These are phyloP conservation scores for Aspergillus haitiensis DNA, from an alignment of 495 filamentous ascomycete genomes.

Conservation along the genomic window DNA sequence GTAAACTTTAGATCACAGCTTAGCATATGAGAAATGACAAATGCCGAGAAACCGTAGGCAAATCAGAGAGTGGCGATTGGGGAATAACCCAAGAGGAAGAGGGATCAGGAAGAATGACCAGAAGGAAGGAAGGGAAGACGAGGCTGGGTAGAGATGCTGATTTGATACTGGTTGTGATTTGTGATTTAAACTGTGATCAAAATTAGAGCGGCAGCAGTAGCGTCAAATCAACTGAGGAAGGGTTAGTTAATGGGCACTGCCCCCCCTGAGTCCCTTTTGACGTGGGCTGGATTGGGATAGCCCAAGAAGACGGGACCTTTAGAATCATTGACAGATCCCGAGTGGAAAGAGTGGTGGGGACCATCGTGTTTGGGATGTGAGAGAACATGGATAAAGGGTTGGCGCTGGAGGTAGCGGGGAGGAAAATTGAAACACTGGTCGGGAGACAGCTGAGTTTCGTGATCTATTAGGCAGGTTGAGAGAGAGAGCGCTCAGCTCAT, in stretches of 20 bases:
- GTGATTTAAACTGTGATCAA: slow-evolving; percentile 14
- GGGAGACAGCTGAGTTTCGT: slow-evolving; percentile 14
- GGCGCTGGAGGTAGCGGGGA: slow-evolving; percentile 1
- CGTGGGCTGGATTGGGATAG: background rate
- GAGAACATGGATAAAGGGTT: background rate
- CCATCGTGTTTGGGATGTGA: background rate
- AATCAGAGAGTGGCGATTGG: slow-evolving; percentile 13
- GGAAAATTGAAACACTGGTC: slow-evolving; percentile 29
- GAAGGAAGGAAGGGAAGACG: background rate
- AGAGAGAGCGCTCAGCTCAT: no score
- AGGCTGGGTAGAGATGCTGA: slow-evolving; percentile 4
- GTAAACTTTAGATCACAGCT: slow-evolving; percentile 29
- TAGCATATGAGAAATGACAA: slow-evolving; percentile 16
- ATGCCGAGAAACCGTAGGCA: slow-evolving; percentile 8
- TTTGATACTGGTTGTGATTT: slow-evolving; percentile 1
- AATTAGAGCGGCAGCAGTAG: slow-evolving; percentile 23
- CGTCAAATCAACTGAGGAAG: slow-evolving; percentile 4
- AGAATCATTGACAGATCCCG: background rate
- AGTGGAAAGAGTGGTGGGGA: background rate
- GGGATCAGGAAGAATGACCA: background rate
- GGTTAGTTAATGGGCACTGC: slow-evolving; percentile 7
- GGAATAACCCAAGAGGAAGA: background rate
- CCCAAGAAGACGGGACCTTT: background rate
- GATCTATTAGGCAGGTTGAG: no score
- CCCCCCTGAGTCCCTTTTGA: background rate